These are phyloP conservation scores for Neonectria magnoliae DNA, from an alignment of 2,329 filamentous ascomycete species.

Conservation along the genomic window DNA sequence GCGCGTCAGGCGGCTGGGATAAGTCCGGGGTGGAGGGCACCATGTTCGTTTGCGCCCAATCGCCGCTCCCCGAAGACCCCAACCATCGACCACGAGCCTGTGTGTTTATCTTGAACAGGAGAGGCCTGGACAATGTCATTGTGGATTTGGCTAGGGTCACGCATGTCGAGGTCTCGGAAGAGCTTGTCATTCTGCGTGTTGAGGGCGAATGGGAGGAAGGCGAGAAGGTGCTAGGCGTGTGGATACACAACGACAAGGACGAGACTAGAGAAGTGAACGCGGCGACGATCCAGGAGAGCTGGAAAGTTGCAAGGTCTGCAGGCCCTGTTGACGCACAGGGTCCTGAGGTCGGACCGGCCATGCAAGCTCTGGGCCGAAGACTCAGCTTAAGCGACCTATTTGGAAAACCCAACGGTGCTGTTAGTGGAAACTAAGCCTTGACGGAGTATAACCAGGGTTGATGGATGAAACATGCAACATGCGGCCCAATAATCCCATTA, in stretches of 20 bases:
- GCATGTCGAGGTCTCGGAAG: slow-evolving; percentile 70
- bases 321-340: slow-evolving; percentile 43
- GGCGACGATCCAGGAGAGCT: slow-evolving; percentile 55
- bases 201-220: slow-evolving; percentile 48
- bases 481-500: background rate
- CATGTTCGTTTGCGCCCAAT: slow-evolving; percentile 83
- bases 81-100: slow-evolving; percentile 56
- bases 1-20: slow-evolving; percentile 76
- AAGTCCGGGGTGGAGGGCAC: slow-evolving; percentile 88
- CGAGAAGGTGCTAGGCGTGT: slow-evolving; percentile 61
- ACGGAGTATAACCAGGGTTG: background rate
- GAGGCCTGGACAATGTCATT: slow-evolving; percentile 75
- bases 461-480: background rate
- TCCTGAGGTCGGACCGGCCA: slow-evolving; percentile 52
- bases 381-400: slow-evolving; percentile 60
- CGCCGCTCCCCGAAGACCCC: slow-evolving; percentile 51
- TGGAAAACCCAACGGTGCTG: slow-evolving; percentile 43
- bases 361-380: slow-evolving; percentile 56
- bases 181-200: slow-evolving; percentile 62
- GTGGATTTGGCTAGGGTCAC: slow-evolving; percentile 69
- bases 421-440: slow-evolving; percentile 32
- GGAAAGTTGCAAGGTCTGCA: slow-evolving; percentile 50
- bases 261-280: slow-evolving; percentile 55
- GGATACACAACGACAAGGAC: slow-evolving; percentile 63
- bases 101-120: slow-evolving; percentile 79